These are phyloP conservation scores for Aspergillus coremiiformis DNA, from an alignment of 495 filamentous ascomycete genomes.

Conservation along the genomic window DNA sequence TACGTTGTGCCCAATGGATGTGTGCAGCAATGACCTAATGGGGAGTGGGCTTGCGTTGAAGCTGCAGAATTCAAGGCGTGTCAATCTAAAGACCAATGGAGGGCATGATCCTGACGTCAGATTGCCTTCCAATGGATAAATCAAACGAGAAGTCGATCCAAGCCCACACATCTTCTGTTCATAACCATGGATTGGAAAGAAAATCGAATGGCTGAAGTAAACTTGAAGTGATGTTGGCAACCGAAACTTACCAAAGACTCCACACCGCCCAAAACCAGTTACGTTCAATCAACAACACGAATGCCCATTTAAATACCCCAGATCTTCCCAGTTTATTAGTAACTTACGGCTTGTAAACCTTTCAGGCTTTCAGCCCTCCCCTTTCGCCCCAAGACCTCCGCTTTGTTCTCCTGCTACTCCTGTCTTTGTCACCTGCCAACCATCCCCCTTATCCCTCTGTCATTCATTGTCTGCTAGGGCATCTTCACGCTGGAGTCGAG, in stretches of 20 bases:
- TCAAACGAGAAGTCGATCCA: neutral
- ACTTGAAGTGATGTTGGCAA: no score
- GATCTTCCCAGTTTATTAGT: neutral
- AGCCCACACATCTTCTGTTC: neutral
- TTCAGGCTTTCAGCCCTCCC: neutral
- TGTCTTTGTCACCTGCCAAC: neutral
- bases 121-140: neutral
- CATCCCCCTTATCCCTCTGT: neutral
- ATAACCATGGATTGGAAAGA: neutral
- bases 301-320: conserved; percentile 1
- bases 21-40: neutral
- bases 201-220: neutral
- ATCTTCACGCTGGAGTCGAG: neutral
- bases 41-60: conserved; percentile 1
- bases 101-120: neutral
- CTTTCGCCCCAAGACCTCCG: neutral
- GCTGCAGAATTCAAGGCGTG: neutral
- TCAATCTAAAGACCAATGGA: neutral
- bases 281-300: no score
- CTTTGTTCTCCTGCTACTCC: neutral
- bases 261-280: neutral
- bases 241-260: no score
- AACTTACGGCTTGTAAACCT: neutral
- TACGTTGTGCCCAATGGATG: no score
- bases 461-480: neutral